Evolutionary conservation across 1,139 yeast species (phyloP).

Genomic region (Zygotorulaspora mrakii): DNA sequence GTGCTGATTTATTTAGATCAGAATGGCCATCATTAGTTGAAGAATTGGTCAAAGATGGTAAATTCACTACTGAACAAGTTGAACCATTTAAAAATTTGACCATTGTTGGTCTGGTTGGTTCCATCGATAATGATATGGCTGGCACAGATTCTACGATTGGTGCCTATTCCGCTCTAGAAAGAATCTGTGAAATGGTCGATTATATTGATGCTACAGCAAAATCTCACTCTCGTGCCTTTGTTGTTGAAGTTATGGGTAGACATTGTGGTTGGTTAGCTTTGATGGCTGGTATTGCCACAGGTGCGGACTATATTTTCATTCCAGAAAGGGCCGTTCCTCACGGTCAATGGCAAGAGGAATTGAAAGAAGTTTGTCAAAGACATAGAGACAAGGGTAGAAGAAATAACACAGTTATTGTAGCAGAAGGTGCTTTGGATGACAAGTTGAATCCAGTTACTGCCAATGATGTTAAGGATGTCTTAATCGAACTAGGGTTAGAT

Average conservation of each 20-base stretch:
- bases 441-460: slow-evolving; percentile 64
- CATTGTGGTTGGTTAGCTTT: slow-evolving; percentile 86
- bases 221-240: slow-evolving; percentile 79
- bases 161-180: slow-evolving; percentile 70
- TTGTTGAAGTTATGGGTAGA: slow-evolving; percentile 86
- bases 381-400: slow-evolving; percentile 71
- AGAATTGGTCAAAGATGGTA: slow-evolving; percentile 52
- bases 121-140: slow-evolving; percentile 82
- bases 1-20: slow-evolving; percentile 71
- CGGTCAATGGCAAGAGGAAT: slow-evolving; percentile 61
- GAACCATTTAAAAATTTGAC: slow-evolving; percentile 55
- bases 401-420: slow-evolving; percentile 75
- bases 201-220: slow-evolving; percentile 82
- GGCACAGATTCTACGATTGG: slow-evolving; percentile 81
- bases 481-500: slow-evolving; percentile 69
- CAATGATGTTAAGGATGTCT: slow-evolving; percentile 62
- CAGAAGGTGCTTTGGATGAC: slow-evolving; percentile 75
- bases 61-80: slow-evolving; percentile 50
- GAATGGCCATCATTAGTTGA: slow-evolving; percentile 75
- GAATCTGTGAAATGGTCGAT: slow-evolving; percentile 75
- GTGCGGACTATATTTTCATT: slow-evolving; percentile 75
- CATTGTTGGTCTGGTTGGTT: slow-evolving; percentile 76
- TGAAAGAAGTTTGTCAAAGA: slow-evolving; percentile 59
- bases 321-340: slow-evolving; percentile 72
- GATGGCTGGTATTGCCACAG: slow-evolving; percentile 79